Evolutionary conservation across 208 protist species (phyloP), one percentile per base, ranked within the genome.

Genomic region (Crithidia expoeki): DNA sequence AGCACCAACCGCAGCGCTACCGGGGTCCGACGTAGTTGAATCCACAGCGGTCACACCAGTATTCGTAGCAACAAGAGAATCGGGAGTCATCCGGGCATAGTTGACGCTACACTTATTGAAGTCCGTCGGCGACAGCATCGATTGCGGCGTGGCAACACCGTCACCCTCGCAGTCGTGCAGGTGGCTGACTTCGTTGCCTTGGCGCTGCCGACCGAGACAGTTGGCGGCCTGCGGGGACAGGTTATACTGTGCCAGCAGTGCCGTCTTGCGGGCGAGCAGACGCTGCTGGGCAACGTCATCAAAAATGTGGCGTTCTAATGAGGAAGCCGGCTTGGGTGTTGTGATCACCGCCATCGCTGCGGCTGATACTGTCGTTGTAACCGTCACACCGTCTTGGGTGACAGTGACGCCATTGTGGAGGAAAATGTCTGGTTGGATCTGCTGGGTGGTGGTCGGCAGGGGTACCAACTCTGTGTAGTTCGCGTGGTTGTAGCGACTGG

Each of bases 401-500:
- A 38, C 19, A 4, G 21, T 57, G 25, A 34, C 44, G 38, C 42
- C 25, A 30, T 55, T 58, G 21, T 40, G 28, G 38, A 50, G n/a
- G 23, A 44, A 47, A 19, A n/a, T 36, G 40, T 0, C 3, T 42
- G 47, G 17, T 33, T 16, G 36, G 6, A 12, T 42, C 10, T 6
- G 36, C 36, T 56, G 61, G 51, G 55, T 21, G 46, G 44, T 56
- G 46, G 72, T 80, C 11, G 78, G 68, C 27, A 69, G 50, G 17
- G 73, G 68, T n/a, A 58, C 66, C 1, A 59, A 14, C 44, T 59
- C 28, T 4, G 28, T 53, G 33, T 80, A 83, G 17, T 75, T 66
- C 10, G 25, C 44, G 40, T 80, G 27, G 34, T 65, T 68, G 61
- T 86, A 86, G 65, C 61, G 81, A 28, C 57, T 76, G 56, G 72